Conservation (phyloP, 805 yeast species). For the Clavispora asparagi region DNA sequence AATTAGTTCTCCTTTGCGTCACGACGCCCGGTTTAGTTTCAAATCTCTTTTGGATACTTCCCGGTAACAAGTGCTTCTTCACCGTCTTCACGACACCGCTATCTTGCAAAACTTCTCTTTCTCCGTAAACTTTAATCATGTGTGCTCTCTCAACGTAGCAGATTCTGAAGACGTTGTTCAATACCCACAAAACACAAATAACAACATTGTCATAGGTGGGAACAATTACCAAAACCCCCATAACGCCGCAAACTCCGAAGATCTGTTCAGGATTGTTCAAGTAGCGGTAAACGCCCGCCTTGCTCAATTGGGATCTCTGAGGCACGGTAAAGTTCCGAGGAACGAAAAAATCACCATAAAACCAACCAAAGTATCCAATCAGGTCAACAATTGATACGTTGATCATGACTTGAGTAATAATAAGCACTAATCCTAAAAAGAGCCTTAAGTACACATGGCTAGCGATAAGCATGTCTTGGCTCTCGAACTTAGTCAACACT, state of each 20-base stretch:
- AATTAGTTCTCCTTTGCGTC: conserved; percentile 18
- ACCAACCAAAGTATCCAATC: conserved; percentile 86
- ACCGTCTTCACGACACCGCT: conserved; percentile 43
- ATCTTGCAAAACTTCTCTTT: conserved; percentile 50
- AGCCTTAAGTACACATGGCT: conserved; percentile 46
- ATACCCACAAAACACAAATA: conserved; percentile 52
- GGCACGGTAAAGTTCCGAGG: conserved; percentile 38
- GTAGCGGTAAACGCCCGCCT: conserved; percentile 77
- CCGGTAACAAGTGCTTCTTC: conserved; percentile 39
- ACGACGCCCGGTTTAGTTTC: background rate
- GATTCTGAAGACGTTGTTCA: conserved; percentile 60
- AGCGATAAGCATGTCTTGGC: conserved; percentile 12
- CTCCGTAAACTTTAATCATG: conserved; percentile 72
- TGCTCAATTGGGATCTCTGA: conserved; percentile 49
- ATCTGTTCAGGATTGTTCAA: conserved; percentile 79
- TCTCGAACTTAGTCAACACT: conserved; percentile 13
- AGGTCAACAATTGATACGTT: conserved; percentile 62
- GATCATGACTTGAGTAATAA: conserved; percentile 63
- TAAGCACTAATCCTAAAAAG: conserved; percentile 54
- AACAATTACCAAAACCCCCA: conserved; percentile 65
- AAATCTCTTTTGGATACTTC: conserved; percentile 29
- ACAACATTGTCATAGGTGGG: conserved; percentile 51
- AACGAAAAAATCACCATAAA: conserved; percentile 78
- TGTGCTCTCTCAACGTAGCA: conserved; percentile 74
- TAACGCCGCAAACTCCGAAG: conserved; percentile 71